These are phyloP conservation scores for Nowakowskiella sp. DNA, from an alignment of 192 early-diverging fungal genomes.

Conservation along the genomic window DNA sequence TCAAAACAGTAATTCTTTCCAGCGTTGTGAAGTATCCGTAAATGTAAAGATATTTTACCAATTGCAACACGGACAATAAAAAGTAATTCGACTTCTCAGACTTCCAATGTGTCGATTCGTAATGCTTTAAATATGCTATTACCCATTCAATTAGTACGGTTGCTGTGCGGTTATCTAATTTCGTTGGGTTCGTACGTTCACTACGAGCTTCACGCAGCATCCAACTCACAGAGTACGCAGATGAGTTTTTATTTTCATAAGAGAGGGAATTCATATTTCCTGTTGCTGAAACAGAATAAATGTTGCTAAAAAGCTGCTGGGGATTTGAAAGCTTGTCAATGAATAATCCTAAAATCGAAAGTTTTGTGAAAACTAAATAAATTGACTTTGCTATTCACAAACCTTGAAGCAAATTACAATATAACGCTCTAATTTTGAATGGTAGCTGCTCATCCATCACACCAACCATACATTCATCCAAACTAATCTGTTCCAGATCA, in stretches of 20 bases:
- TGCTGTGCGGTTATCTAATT: too few relatives aligned
- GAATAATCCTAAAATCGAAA: conserved; percentile 7
- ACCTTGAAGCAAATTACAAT: conserved; percentile 26
- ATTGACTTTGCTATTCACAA: too few relatives aligned
- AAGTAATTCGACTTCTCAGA: too few relatives aligned
- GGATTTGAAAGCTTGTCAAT: conserved; percentile 16
- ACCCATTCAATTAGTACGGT: too few relatives aligned
- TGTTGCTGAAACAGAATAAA: conserved; percentile 22
- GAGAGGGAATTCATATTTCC: too few relatives aligned
- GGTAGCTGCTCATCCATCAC: conserved; percentile 18
- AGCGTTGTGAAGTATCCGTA: not conserved
- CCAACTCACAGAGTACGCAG: too few relatives aligned
- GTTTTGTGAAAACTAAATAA: not conserved
- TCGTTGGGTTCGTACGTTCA: too few relatives aligned
- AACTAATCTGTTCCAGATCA: conserved; percentile 7
- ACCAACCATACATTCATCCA: conserved; percentile 17
- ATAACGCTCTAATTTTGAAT: conserved; percentile 10
- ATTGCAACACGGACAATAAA: not conserved
- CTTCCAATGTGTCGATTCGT: too few relatives aligned
- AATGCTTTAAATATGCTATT: too few relatives aligned
- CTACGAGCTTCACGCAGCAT: too few relatives aligned
- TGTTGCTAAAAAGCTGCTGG: conserved; percentile 5
- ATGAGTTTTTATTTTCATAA: too few relatives aligned
- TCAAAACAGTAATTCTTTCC: not conserved
- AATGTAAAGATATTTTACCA: not conserved